Conservation (phyloP, 1,139 yeast genomes). For the Sugiyamaella novakii region DNA sequence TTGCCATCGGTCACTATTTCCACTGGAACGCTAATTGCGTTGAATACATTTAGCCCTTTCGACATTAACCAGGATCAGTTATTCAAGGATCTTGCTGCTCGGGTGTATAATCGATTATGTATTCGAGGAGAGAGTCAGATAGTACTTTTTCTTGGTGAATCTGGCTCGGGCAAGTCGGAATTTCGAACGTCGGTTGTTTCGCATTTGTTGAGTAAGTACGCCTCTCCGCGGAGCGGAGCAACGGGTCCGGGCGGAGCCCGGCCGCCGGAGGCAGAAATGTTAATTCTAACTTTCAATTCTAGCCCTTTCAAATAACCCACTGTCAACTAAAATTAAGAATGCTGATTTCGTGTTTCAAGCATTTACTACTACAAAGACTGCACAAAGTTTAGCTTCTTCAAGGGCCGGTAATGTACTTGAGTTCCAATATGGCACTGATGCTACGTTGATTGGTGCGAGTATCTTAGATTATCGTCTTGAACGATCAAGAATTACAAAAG, state of each 20-base stretch:
- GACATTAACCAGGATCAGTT: conserved; percentile 45
- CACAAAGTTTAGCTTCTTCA: conserved; percentile 40
- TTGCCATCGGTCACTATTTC: conserved; percentile 45
- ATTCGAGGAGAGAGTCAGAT: conserved; percentile 46
- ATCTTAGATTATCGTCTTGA: conserved; percentile 47
- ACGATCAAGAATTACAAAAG: conserved; percentile 45
- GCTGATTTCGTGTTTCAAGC: conserved; percentile 45
- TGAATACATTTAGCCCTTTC: conserved; percentile 45
- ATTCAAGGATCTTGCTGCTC: conserved; percentile 45
- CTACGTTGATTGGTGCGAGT: conserved; percentile 45
- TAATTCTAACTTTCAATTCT: conserved; percentile 4
- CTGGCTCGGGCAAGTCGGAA: conserved; percentile 47
- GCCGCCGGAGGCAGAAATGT: conserved; percentile 4
- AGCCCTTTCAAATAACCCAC: conserved; percentile 45
- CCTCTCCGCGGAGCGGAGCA: neutral
- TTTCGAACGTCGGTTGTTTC: conserved; percentile 40
- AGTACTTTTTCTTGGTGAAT: conserved; percentile 45
- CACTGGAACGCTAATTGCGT: conserved; percentile 44
- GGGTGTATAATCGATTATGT: conserved; percentile 44
- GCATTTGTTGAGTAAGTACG: conserved; percentile 38
- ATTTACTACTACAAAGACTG: conserved; percentile 46
- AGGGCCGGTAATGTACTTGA: conserved; percentile 46
- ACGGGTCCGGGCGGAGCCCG: conserved; percentile 7
- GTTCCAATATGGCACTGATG: conserved; percentile 45
- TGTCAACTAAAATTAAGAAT: conserved; percentile 41